These are phyloP conservation scores for Suhomyces kilbournensis DNA, from an alignment of 805 yeast genomes.

Conservation along the genomic window DNA sequence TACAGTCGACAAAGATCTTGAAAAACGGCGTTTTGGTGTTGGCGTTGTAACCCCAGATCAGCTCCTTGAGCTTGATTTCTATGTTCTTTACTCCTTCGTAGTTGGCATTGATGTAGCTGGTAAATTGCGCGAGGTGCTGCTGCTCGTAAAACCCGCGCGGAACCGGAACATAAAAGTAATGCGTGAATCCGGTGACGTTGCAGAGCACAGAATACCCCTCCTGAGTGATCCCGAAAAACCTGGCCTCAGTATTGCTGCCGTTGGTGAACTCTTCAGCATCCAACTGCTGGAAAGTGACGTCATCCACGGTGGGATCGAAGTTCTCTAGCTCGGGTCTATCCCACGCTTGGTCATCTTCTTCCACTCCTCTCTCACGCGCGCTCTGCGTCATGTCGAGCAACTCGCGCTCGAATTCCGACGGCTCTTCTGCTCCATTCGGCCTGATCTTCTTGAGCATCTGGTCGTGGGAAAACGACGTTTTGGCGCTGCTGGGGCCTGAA, in stretches of 20 bases:
- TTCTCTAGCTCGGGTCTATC: constrained; percentile 59
- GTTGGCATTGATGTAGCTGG: constrained; percentile 42
- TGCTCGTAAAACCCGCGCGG: constrained; percentile 69
- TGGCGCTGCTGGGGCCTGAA: constrained; percentile 14
- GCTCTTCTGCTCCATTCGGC: constrained; percentile 33
- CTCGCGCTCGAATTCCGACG: constrained; percentile 41
- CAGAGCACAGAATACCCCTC: constrained; percentile 88
- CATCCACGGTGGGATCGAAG: constrained; percentile 48
- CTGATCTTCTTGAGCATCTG: constrained; percentile 31
- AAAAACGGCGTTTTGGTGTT: constrained; percentile 75
- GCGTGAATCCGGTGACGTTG: constrained; percentile 83
- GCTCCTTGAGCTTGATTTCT: constrained; percentile 69
- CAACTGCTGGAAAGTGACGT: constrained; percentile 80
- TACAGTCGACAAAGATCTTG: constrained; percentile 65
- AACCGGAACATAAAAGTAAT: constrained; percentile 88
- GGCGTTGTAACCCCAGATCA: constrained; percentile 92
- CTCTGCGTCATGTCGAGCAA: constrained; percentile 35
- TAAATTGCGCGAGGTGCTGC: constrained; percentile 49
- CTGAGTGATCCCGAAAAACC: constrained; percentile 90
- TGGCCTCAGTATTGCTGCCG: constrained; percentile 59
- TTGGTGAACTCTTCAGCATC: constrained; percentile 84
- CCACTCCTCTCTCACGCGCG: constrained; percentile 18
- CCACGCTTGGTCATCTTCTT: constrained; percentile 40
- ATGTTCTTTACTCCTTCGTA: constrained; percentile 62
- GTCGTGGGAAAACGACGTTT: constrained; percentile 25